A percentile compares a stretch with the other conserved stretches of the same genome.
Conservation (phyloP, 306 rosid genomes). For the Vigna radiata region DNA sequence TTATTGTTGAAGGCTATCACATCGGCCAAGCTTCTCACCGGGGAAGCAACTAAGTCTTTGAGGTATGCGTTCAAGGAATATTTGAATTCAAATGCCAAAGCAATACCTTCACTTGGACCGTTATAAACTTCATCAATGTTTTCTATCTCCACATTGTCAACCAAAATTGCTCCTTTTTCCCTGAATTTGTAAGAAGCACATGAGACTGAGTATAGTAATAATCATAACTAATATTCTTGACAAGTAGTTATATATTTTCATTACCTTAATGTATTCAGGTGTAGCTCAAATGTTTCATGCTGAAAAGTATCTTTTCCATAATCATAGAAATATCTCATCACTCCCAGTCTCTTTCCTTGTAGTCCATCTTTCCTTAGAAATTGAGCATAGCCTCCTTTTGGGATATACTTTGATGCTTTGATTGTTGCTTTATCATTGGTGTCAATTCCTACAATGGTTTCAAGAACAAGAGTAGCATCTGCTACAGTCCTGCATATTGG, state of each 20-base stretch:
- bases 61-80: conserved; percentile 58
- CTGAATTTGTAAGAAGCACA: conserved; percentile 39
- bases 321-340: conserved; percentile 42
- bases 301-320: conserved; percentile 38
- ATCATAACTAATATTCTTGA: no score
- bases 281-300: conserved; percentile 50
- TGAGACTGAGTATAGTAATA: no score
- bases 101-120: conserved; percentile 50
- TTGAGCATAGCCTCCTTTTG: conserved; percentile 63
- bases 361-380: conserved; percentile 61
- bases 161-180: conserved; percentile 56
- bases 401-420: conserved; percentile 57
- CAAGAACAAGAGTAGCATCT: conserved; percentile 72
- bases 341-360: conserved; percentile 69
- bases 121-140: conserved; percentile 23
- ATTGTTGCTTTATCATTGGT: conserved; percentile 51
- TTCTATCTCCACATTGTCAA: conserved; percentile 55
- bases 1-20: conserved; percentile 66
- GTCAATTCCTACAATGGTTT: conserved; percentile 62
- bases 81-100: conserved; percentile 59
- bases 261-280: conserved; percentile 67
- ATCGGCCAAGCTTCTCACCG: conserved; percentile 56
- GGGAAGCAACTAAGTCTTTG: conserved; percentile 52
- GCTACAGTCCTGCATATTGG: conserved; percentile 73
- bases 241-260: background rate